Evolutionary conservation across 2,329 filamentous ascomycete genomes (phyloP).

Genomic region (Trichoderma atrobrunneum): DNA sequence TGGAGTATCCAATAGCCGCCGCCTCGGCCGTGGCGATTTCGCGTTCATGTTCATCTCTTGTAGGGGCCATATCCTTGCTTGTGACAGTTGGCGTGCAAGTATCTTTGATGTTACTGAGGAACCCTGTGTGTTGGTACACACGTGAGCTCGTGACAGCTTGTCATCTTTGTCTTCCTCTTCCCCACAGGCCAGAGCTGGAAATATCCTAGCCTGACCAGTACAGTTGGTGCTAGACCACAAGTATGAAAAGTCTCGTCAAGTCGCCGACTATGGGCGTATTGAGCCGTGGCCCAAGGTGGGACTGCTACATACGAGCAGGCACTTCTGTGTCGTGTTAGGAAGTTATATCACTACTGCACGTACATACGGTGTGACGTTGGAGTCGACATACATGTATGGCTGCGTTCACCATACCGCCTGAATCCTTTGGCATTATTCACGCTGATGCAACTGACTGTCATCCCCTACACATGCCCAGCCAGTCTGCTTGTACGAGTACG

Average conservation of each 20-base stretch:
- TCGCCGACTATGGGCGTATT: neutral
- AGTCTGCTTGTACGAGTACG: neutral
- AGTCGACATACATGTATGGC: neutral
- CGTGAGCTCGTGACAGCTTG: neutral
- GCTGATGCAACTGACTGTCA: neutral
- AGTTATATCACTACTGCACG: neutral
- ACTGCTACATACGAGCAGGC: neutral
- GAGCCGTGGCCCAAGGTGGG: neutral
- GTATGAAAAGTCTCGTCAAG: neutral
- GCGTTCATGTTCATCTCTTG: slow-evolving; percentile 10
- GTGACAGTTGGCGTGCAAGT: neutral
- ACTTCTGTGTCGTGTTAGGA: neutral
- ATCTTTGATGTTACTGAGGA: neutral
- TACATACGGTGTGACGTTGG: slow-evolving; percentile 1
- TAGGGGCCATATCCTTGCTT: slow-evolving; percentile 1
- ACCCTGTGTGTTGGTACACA: neutral
- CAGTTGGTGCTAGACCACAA: neutral
- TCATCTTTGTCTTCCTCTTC: neutral
- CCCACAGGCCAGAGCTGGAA: neutral
- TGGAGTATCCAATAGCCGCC: slow-evolving; percentile 18
- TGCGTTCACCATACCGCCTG: slow-evolving; percentile 5
- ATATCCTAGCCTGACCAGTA: neutral
- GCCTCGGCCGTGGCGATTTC: slow-evolving; percentile 18
- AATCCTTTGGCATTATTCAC: neutral
- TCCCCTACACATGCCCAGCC: neutral